Percentiles rank a stretch among this genome's conserved stretches.
Evolutionary conservation across 2,329 filamentous ascomycete species (phyloP).

Genomic region (Xylaria sp.): DNA sequence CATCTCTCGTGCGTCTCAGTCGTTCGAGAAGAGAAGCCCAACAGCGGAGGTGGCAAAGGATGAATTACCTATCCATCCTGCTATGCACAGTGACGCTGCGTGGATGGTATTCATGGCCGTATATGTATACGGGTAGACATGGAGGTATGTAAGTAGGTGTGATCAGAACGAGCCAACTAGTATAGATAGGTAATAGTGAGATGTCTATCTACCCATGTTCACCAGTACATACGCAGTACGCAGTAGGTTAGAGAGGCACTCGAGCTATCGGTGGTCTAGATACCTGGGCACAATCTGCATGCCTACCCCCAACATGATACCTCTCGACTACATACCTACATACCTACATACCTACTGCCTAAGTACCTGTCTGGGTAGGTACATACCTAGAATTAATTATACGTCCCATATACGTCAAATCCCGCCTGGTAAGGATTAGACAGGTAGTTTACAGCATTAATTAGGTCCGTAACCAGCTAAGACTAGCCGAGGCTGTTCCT

Average conservation of each 20-base stretch:
- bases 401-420: slow-evolving; percentile 4
- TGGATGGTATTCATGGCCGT: not conserved
- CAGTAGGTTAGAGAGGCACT: not conserved
- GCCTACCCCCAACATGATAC: not conserved
- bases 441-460: not conserved
- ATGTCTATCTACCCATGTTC: not conserved
- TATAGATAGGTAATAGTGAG: not conserved
- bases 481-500: slow-evolving; percentile 22
- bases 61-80: slow-evolving; percentile 3
- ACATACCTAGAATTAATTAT: too few relatives aligned
- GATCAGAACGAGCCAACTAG: not conserved
- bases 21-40: not conserved
- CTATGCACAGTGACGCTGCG: not conserved
- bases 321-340: too few relatives aligned
- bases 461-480: slow-evolving; percentile 16
- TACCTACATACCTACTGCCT: too few relatives aligned
- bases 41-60: not conserved
- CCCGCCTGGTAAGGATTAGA: slow-evolving; percentile 3
- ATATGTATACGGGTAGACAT: too few relatives aligned
- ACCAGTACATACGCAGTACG: not conserved
- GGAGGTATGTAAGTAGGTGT: too few relatives aligned
- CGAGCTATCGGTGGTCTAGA: not conserved
- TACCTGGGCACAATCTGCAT: not conserved
- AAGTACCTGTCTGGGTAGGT: not conserved
- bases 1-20: not conserved